Evolutionary conservation across 305 asterid species (phyloP).

Genomic region (Fraxinus xanthoxyloides): DNA sequence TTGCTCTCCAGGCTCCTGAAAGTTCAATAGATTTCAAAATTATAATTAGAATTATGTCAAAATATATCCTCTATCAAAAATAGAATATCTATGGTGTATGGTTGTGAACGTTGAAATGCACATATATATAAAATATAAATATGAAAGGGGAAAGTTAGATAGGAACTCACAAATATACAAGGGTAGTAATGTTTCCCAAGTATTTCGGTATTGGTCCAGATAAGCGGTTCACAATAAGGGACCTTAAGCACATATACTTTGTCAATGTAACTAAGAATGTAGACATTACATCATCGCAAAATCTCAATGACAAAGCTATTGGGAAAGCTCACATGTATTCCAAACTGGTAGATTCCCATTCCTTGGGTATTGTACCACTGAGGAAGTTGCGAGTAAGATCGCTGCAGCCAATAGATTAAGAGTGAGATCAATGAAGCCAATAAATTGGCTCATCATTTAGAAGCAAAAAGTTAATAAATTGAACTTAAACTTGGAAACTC

Average conservation of each 20-base stretch:
- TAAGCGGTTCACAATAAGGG: conserved; percentile 43
- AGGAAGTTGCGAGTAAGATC: conserved; percentile 54
- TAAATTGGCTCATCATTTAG: neutral
- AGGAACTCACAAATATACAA: conserved; percentile 37
- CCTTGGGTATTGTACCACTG: conserved; percentile 53
- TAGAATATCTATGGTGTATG: neutral
- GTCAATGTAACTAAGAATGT: neutral
- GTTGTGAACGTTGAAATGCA: too few species aligned
- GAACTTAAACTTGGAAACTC: neutral
- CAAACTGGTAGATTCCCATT: conserved; percentile 52
- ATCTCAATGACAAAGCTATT: neutral
- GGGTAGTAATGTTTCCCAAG: conserved; percentile 53
- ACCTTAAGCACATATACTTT: conserved; percentile 27
- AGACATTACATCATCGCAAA: neutral
- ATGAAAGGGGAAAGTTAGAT: neutral
- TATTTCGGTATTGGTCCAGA: conserved; percentile 57
- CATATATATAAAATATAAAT: too few species aligned
- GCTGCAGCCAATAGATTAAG: conserved; percentile 35
- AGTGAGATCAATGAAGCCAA: conserved; percentile 41
- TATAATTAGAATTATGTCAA: neutral
- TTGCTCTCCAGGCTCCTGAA: conserved; percentile 56
- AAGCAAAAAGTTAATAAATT: neutral
- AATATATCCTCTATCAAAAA: neutral
- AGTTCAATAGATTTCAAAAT: neutral
- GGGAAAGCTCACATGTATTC: conserved; percentile 37